Evolutionary conservation across 2,329 filamentous ascomycete species (phyloP), one percentile per base, ranked within the genome.

Genomic region (Raffaelea arxii): DNA sequence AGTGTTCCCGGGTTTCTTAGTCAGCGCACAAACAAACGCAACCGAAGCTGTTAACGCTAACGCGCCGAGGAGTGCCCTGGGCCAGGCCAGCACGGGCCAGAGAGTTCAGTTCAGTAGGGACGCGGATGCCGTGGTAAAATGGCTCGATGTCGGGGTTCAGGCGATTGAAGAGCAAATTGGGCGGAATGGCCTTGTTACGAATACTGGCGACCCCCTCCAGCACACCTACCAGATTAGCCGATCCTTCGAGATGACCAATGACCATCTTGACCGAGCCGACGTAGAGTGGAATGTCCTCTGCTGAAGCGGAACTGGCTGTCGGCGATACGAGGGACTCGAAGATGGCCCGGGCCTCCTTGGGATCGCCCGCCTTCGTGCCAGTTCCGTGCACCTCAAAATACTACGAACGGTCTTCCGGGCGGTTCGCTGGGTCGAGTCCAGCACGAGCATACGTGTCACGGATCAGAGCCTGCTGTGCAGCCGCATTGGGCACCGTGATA

Each of bases 401-500:
- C 49, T 72, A 69, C 43, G 65, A 68, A 7, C 62, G 61, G 40
- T 69, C 62, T n/a, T n/a, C n/a, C n/a, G n/a, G n/a, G n/a, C n/a
- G n/a, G 9, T 42, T 42, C 3, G 23, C 38, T 0, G 62, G 52
- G 45, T 73, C 62, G 2, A 71, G 60, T 2, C 66, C 74, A 0
- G 71, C 59, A 5, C 56, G 59, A 2, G 38, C 46, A 51, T 77
- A 78, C 0, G 69, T 70, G 6, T 59, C 57, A 35, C 58, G 58
- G 47, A 76, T 75, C 1, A 75, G 54, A 0, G 46, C 49, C 1
- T 63, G 59, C 53, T 78, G 75, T 1, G 72, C 68, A 3, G 56
- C 46, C 1, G 61, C 55, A 44, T 62, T 77, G 0, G 77, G 78
- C 57, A 75, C 66, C 0, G 75, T 79, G 48, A 80, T 71, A 0